Conservation (phyloP, 2,329 filamentous ascomycete genomes). For the Neonectria coccinea region DNA sequence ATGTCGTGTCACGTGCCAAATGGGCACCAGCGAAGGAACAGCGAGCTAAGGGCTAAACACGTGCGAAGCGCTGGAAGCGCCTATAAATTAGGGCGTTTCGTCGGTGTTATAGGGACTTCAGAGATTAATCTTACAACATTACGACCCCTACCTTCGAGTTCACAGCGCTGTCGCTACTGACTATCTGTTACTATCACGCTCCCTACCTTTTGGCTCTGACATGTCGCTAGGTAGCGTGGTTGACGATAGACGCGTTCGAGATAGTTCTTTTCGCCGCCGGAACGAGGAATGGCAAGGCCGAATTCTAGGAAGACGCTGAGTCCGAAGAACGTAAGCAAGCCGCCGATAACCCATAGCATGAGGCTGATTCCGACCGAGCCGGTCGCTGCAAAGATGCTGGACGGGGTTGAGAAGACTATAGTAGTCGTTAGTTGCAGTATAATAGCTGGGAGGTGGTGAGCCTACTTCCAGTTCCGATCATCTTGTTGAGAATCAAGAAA, state of each 20-base stretch:
- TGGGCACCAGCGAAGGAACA: too few species aligned
- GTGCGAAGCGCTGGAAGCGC: too few species aligned
- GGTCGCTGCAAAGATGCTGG: conserved; percentile 63
- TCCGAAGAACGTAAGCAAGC: conserved; percentile 68
- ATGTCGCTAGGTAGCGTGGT: conserved; percentile 69
- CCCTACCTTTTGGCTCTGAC: too few species aligned
- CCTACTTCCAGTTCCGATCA: conserved; percentile 69
- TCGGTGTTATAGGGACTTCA: too few species aligned
- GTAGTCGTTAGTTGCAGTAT: conserved; percentile 1
- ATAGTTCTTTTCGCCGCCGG: conserved; percentile 75
- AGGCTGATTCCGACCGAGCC: conserved; percentile 60
- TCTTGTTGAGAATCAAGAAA: conserved; percentile 68
- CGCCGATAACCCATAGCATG: conserved; percentile 53
- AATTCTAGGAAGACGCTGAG: conserved; percentile 73
- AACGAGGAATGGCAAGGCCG: conserved; percentile 70
- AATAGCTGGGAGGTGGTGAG: neutral
- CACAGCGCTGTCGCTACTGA: too few species aligned
- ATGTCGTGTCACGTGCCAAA: too few species aligned
- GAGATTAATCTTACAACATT: too few species aligned
- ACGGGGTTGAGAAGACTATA: conserved; percentile 66
- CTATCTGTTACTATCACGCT: too few species aligned
- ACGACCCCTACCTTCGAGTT: too few species aligned
- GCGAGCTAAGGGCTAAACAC: too few species aligned
- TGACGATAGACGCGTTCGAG: conserved; percentile 71
- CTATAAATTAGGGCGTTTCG: too few species aligned